phyloP scores from a whole-genome alignment of 2,329 filamentous ascomycete species.

The Claviceps purpurea region DNA sequence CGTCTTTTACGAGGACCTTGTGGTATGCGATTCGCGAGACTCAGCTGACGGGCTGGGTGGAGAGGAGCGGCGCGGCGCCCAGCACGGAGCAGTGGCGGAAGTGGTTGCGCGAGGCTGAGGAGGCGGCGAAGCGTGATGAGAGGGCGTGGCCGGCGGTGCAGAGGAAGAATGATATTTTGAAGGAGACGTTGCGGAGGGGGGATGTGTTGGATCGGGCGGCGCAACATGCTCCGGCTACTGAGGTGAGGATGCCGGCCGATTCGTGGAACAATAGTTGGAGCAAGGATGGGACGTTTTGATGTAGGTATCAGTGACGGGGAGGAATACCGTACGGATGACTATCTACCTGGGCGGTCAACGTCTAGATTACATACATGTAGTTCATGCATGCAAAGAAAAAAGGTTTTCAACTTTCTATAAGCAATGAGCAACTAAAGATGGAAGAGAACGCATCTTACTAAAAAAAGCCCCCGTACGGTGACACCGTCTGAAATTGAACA shows the following conservation, averaged over 20 bases:
- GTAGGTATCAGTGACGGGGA: too few relatives aligned
- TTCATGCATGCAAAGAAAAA: too few relatives aligned
- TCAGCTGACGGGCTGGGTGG: conserved; percentile 37
- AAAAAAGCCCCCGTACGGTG: neutral
- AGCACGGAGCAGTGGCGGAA: conserved; percentile 36
- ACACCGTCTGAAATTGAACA: neutral
- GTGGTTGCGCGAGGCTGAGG: conserved; percentile 38
- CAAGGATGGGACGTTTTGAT: conserved; percentile 14
- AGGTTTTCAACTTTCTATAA: too few relatives aligned
- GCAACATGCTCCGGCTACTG: conserved; percentile 17
- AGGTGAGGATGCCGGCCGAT: conserved; percentile 11
- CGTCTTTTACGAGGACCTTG: conserved; percentile 41
- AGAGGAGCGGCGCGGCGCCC: conserved; percentile 36
- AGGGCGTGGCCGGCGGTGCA: conserved; percentile 32
- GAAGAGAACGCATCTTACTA: neutral
- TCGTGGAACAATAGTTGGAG: conserved; percentile 9
- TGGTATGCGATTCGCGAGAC: conserved; percentile 48
- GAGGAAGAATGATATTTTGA: conserved; percentile 36
- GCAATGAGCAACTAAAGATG: too few relatives aligned
- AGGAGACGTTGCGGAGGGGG: conserved; percentile 11
- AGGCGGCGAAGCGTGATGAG: conserved; percentile 19
- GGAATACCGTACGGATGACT: neutral
- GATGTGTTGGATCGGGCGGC: conserved; percentile 14
- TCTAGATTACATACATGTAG: too few relatives aligned
- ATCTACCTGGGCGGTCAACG: neutral